These are phyloP conservation scores for Paspalum vaginatum DNA, from an alignment of 176 grass and related monocot genomes.

Conservation along the genomic window DNA sequence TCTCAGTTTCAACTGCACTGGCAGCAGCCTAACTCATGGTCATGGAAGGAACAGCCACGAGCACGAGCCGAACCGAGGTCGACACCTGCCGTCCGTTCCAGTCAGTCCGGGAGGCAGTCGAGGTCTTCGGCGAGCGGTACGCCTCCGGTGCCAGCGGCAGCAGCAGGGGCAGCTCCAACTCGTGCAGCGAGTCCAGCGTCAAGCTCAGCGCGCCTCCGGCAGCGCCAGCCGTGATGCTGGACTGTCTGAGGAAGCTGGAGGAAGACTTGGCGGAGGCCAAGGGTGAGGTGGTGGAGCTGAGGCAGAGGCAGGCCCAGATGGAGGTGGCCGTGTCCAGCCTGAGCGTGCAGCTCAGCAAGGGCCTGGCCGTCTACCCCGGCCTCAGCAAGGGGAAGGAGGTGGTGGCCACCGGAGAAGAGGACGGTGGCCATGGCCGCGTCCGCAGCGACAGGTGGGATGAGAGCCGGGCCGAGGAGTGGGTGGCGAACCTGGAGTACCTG, in stretches of 20 bases:
- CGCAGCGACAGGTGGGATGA: conserved; percentile 55
- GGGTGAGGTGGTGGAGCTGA: conserved; percentile 51
- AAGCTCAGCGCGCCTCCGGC: conserved; percentile 14
- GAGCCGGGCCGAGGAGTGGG: conserved; percentile 52
- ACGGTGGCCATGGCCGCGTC: conserved; percentile 21
- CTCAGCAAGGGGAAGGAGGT: conserved; percentile 47
- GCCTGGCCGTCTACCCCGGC: conserved; percentile 40
- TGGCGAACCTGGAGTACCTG: conserved; percentile 54
- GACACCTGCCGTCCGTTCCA: conserved; percentile 65
- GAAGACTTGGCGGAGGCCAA: conserved; percentile 45
- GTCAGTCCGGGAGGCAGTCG: conserved; percentile 64
- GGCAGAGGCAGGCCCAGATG: conserved; percentile 55
- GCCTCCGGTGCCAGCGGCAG: not conserved
- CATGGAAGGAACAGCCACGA: not conserved
- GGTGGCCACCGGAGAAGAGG: not conserved
- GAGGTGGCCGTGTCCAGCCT: conserved; percentile 55
- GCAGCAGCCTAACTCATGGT: conserved; percentile 14
- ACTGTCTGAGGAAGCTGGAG: conserved; percentile 57
- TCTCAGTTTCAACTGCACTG: not conserved
- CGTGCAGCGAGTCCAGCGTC: not conserved
- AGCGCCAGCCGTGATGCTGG: not conserved
- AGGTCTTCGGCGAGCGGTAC: conserved; percentile 49
- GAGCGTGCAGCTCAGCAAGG: conserved; percentile 44
- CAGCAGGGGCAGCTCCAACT: not conserved
- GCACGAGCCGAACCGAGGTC: conserved; percentile 42